Base-by-base conservation (phyloP, 2,329 filamentous ascomycete genomes). In the Exophiala calicioides region DNA sequence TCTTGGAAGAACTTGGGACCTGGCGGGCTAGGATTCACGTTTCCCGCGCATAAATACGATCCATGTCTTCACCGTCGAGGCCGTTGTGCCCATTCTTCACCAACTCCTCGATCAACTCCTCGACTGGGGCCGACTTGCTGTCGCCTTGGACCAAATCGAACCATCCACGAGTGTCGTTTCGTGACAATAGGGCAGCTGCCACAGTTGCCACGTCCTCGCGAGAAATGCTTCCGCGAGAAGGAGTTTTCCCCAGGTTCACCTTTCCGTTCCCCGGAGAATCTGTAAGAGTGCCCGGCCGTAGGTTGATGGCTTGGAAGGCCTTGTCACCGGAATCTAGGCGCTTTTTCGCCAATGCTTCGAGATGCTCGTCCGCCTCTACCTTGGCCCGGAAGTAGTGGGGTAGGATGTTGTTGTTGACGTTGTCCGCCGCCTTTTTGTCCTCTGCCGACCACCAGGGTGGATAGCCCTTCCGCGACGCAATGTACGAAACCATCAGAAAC, bases 401-500 rank as follows among this genome's bases (percentile, higher is more conserved):
- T 13, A 80, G 63, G 0, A 73, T 60, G 20, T 75, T 68, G n/a
- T 64, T 66, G 55, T 78, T 77, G 26, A 70, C 64, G 51, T 74
- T 67, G 40, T 73, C 66, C 1, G 75, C 65, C 2, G 58, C 57
- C 4, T 64, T 65, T 70, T 72, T 75, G 44, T 76, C 70, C 3
- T 66, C 66, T 15, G 76, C 72, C 13, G 59, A 65, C 69, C 76
- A 76, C 77, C 77, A 80, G 13, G 65, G 60, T 0, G 77, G 69
- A 27, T 68, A 65, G 20, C 62, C 69, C 13, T 69, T 69, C 3
- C 77, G 73, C 26, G 72, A 77, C 5, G 73, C 72, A 5, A 78
- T 60, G 59, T 77, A 78, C 1, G 75, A 79, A 8, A 81, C 66
- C 45, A 78, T 73, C 3, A 80, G 67, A 61, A 80, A 79, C 53